phyloP scores from a whole-genome alignment of 2,329 filamentous ascomycete genomes.

The Kalmusia sp. region DNA sequence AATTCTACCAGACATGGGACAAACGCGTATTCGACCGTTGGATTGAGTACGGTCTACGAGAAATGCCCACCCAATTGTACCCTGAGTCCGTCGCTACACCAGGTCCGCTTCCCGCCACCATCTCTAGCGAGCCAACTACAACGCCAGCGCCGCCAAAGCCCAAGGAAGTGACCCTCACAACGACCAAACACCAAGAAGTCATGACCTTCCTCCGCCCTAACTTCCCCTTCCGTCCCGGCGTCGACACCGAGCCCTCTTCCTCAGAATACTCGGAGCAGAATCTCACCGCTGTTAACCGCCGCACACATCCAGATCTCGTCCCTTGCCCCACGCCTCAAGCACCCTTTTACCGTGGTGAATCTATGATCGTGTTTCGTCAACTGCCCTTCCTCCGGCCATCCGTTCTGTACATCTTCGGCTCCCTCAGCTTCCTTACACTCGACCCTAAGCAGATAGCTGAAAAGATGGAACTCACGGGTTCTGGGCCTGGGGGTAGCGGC shows the following conservation, averaged over 20 bases:
- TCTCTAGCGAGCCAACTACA: constrained; percentile 29
- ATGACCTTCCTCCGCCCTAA: constrained; percentile 75
- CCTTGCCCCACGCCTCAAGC: constrained; percentile 43
- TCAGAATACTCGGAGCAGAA: constrained; percentile 35
- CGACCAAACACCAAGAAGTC: constrained; percentile 88
- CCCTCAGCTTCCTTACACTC: constrained; percentile 62
- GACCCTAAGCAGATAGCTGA: constrained; percentile 57
- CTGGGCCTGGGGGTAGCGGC: constrained; percentile 72
- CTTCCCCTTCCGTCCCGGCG: constrained; percentile 52
- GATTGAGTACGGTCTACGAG: constrained; percentile 77
- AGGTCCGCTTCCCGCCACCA: constrained; percentile 19
- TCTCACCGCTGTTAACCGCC: constrained; percentile 38
- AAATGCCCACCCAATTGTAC: constrained; percentile 69
- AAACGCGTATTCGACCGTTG: constrained; percentile 77
- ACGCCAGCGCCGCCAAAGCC: constrained; percentile 30
- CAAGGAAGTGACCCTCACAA: constrained; percentile 73
- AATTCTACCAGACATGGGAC: constrained; percentile 87
- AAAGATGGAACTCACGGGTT: constrained; percentile 70
- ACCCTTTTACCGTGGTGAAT: constrained; percentile 74
- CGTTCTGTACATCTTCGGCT: constrained; percentile 74
- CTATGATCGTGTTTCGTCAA: constrained; percentile 60
- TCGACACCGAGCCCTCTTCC: constrained; percentile 53
- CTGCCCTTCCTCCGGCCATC: constrained; percentile 69
- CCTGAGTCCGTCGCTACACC: constrained; percentile 45
- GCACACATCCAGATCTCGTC: constrained; percentile 54